phyloP scores from a whole-genome alignment of 805 yeast genomes.

The Lipomyces kockii region DNA sequence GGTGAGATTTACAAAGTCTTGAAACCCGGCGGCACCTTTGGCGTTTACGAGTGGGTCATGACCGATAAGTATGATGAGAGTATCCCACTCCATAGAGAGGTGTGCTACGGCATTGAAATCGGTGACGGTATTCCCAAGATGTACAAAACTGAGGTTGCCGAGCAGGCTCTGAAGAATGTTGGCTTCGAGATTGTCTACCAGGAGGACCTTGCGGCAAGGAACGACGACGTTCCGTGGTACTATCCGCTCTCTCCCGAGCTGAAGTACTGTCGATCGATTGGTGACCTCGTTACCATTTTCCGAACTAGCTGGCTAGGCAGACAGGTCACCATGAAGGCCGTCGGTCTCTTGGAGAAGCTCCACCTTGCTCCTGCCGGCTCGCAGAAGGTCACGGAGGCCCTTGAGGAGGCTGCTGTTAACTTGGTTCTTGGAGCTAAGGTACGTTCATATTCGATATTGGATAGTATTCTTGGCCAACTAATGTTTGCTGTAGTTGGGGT shows the following conservation, averaged over 20 bases:
- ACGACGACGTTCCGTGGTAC: slow-evolving; percentile 94
- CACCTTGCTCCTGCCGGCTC: slow-evolving; percentile 95
- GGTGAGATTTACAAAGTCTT: slow-evolving; percentile 90
- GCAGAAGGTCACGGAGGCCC: slow-evolving; percentile 83
- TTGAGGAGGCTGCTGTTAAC: slow-evolving; percentile 96
- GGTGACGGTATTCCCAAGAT: slow-evolving; percentile 99
- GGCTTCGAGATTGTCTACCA: slow-evolving; percentile 82
- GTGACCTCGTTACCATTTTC: slow-evolving; percentile 80
- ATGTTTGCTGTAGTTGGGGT: slow-evolving; percentile 50
- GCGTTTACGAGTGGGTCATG: slow-evolving; percentile 99
- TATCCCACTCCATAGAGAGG: slow-evolving; percentile 87
- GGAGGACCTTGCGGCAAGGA: slow-evolving; percentile 77
- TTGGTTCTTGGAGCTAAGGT: slow-evolving; percentile 88
- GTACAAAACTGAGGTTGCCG: slow-evolving; percentile 85
- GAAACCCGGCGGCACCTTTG: slow-evolving; percentile 97
- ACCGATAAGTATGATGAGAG: slow-evolving; percentile 88
- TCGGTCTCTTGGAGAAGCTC: slow-evolving; percentile 78
- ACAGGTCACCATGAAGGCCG: slow-evolving; percentile 76
- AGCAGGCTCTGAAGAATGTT: slow-evolving; percentile 78
- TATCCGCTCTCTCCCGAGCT: slow-evolving; percentile 95
- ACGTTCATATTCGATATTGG: neutral
- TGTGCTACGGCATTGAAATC: slow-evolving; percentile 95
- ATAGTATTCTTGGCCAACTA: neutral
- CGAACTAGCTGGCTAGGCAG: slow-evolving; percentile 91
- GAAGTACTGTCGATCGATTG: slow-evolving; percentile 77